phyloP scores from a whole-genome alignment of 768 basidiomycete species.

The Phaffia tasmanica region DNA sequence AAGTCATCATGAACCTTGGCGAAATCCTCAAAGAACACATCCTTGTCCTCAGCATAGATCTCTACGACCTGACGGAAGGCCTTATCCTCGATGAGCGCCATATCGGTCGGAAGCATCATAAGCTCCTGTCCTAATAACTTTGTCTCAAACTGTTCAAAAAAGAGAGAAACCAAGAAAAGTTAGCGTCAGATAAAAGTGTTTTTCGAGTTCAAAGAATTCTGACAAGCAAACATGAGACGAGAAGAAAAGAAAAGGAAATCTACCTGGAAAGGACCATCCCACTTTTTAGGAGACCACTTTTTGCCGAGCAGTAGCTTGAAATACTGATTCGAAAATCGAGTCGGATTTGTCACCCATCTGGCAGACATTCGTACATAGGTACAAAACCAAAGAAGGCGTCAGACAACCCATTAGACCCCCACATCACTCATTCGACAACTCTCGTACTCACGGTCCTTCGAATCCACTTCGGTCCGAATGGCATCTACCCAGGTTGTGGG shows the following conservation, averaged over 20 bases:
- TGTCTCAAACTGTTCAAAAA: slow-evolving; percentile 30
- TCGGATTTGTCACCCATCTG: slow-evolving; percentile 39
- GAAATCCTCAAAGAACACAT: slow-evolving; percentile 16
- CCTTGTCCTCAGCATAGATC: slow-evolving; percentile 36
- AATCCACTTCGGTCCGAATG: slow-evolving; percentile 38
- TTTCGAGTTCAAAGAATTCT: too few species aligned
- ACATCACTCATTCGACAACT: not conserved
- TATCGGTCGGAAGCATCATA: slow-evolving; percentile 40
- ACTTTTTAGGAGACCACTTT: slow-evolving; percentile 36
- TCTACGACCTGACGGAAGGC: slow-evolving; percentile 36
- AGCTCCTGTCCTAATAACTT: slow-evolving; percentile 36
- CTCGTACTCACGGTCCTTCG: slow-evolving; percentile 32
- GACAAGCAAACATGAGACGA: not conserved
- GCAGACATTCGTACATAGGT: not conserved
- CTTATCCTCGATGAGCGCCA: slow-evolving; percentile 36
- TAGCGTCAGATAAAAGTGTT: not conserved
- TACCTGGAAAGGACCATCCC: slow-evolving; percentile 39
- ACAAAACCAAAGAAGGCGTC: too few species aligned
- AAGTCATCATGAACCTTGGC: slow-evolving; percentile 3
- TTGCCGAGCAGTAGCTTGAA: slow-evolving; percentile 35
- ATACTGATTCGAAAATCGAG: slow-evolving; percentile 39
- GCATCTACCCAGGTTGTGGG: slow-evolving; percentile 36
- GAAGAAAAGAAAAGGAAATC: not conserved
- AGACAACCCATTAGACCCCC: not conserved
- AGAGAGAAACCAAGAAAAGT: not conserved